Conservation (phyloP, 2,329 filamentous ascomycete genomes). For the Epichloe uncinata region DNA sequence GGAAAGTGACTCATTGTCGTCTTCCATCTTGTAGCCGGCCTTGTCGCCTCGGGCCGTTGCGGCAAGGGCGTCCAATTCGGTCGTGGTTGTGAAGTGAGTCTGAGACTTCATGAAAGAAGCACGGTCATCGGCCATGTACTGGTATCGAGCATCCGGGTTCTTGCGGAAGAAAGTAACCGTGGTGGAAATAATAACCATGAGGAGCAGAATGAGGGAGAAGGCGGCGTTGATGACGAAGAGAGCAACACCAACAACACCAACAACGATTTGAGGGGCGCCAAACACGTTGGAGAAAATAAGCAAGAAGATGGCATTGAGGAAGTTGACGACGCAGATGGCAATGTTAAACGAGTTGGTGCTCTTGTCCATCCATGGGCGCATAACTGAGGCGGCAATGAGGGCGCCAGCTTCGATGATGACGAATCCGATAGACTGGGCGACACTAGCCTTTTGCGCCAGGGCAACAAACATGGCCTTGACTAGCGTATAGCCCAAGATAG, state of each 20-base stretch:
- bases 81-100: conserved; percentile 60
- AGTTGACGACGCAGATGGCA: conserved; percentile 78
- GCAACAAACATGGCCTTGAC: conserved; percentile 83
- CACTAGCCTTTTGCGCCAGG: conserved; percentile 56
- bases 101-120: conserved; percentile 97
- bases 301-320: conserved; percentile 79
- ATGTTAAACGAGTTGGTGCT: conserved; percentile 97
- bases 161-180: conserved; percentile 67
- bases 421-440: conserved; percentile 68
- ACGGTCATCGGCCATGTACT: conserved; percentile 92
- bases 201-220: conserved; percentile 67
- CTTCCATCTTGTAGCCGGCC: conserved; percentile 31
- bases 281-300: conserved; percentile 83
- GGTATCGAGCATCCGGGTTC: conserved; percentile 89
- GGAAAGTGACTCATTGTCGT: conserved; percentile 27
- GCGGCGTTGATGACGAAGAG: conserved; percentile 81
- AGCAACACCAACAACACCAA: conserved; percentile 76
- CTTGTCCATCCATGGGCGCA: conserved; percentile 98
- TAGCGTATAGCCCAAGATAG: conserved; percentile 63
- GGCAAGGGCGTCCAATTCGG: conserved; percentile 80
- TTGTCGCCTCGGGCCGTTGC: conserved; percentile 82
- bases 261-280: conserved; percentile 68
- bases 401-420: conserved; percentile 70
- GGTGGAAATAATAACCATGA: conserved; percentile 58
- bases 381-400: conserved; percentile 62